Base-by-base conservation (phyloP, 2,329 filamentous ascomycete genomes). In the Penicillium oxalicum region DNA sequence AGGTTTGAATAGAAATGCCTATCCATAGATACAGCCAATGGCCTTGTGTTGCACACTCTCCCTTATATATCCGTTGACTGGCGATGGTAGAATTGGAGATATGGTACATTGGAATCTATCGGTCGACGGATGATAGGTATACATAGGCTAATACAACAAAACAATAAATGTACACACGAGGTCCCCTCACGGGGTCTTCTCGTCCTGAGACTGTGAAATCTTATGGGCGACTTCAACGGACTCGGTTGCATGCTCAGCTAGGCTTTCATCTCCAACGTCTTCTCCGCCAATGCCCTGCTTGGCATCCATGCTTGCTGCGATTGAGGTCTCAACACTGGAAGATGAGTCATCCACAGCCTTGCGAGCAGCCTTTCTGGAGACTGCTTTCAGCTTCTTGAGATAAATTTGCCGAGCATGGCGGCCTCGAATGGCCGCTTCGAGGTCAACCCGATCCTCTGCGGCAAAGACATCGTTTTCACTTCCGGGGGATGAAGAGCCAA, bases 81-180 rank as follows among this genome's bases (percentile, higher is more conserved):
- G 2, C 18, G 18, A 18, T 18, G 18, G 24, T 13, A 4, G 8
- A 51, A 42, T 40, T 40, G 33, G 40, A 51, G 32, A 48, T 52
- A 52, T 44, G 24, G 34, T 52, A 52, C 50, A 52, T 52, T 46
- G 33, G 35, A 13, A 40, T 40, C 39, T 45, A 52, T 49, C 37
- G 29, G 7, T 32, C 29, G 40, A 49, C 24, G 46, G 35, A 49
- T 44, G 43, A 52, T 52, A 32, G 29, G 29, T 32, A 44, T 49
- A 47, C 47, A 52, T 25, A 29, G 50, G 43, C 50, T 52, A 44
- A 52, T 35, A 40, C 29, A 51, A 52, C 44, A 46, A 49, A 49
- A 44, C 46, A 28, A 40, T 46, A 42, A 49, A 37, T 49, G 34
- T 52, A 47, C 46, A 52, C 28, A 39, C 32, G 28, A 36, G 25